Conservation (phyloP, 1,284 basidiomycete genomes). For the Ganoderma meredithae region DNA sequence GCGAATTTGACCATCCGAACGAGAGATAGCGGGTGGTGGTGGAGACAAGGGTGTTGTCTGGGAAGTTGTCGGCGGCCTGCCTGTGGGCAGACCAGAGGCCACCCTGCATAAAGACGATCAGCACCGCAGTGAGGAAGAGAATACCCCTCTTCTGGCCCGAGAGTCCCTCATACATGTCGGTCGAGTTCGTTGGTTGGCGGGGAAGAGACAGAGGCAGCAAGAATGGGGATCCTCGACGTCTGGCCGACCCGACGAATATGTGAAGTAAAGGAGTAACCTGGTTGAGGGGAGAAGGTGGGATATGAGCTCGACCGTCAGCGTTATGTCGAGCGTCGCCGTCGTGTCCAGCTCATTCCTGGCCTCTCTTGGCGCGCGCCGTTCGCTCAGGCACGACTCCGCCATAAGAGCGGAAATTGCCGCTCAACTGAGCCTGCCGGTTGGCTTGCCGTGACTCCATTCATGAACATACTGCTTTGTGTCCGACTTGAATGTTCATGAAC, state of each 20-base stretch:
- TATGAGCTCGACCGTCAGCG: conserved; percentile 4
- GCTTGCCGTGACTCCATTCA: no score
- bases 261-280: conserved; percentile 26
- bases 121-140: conserved; percentile 55
- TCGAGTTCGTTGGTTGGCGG: not conserved
- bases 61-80: conserved; percentile 36
- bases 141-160: conserved; percentile 43
- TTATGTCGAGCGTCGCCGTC: conserved; percentile 8
- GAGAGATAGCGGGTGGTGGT: conserved; percentile 34
- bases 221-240: conserved; percentile 10
- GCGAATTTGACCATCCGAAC: conserved; percentile 32
- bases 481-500: no score
- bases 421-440: no score
- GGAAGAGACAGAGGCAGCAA: not conserved
- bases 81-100: conserved; percentile 57
- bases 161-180: conserved; percentile 38
- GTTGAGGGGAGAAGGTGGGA: conserved; percentile 11
- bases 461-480: no score
- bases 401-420: no score
- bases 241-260: conserved; percentile 12
- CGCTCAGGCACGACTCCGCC: no score
- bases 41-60: conserved; percentile 35
- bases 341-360: conserved; percentile 10
- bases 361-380: no score
- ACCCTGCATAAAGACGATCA: conserved; percentile 62